These are phyloP conservation scores for Taphrina deformans DNA, from an alignment of 1,139 yeast genomes.

Conservation along the genomic window DNA sequence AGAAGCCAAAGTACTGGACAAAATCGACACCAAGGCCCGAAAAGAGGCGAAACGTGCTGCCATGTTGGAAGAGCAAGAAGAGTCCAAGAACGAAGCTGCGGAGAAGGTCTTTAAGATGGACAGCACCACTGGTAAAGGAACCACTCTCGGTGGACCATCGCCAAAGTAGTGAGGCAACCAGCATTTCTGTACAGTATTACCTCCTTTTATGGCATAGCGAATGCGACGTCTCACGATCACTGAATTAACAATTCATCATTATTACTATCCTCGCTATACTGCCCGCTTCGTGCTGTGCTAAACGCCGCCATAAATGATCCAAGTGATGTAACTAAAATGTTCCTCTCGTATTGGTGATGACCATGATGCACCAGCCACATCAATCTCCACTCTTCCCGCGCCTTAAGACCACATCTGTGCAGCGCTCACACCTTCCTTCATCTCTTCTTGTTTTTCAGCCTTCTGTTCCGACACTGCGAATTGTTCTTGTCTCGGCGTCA, in stretches of 20 bases:
- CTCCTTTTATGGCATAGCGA: neutral
- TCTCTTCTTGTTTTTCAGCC: neutral
- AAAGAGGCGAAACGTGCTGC: constrained; percentile 38
- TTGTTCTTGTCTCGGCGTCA: constrained; percentile 5
- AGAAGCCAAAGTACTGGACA: constrained; percentile 39
- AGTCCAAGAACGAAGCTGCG: constrained; percentile 42
- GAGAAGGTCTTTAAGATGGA: constrained; percentile 20
- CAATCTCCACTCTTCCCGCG: neutral
- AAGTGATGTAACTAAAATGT: neutral
- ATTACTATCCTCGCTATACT: neutral
- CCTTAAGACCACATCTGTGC: constrained; percentile 5
- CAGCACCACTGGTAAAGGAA: neutral
- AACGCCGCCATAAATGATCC: neutral
- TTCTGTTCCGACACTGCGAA: neutral
- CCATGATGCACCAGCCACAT: neutral
- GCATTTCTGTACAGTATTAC: neutral
- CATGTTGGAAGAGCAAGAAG: constrained; percentile 41
- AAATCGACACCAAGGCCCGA: constrained; percentile 36
- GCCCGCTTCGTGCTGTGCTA: neutral
- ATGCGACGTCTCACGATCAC: neutral
- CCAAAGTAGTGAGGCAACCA: neutral
- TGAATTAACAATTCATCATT: neutral
- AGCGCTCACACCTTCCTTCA: neutral
- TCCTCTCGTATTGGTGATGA: neutral
- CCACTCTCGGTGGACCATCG: constrained; percentile 19